Base-by-base conservation (phyloP, 768 basidiomycete species). In the Tulasnella sp. region DNA sequence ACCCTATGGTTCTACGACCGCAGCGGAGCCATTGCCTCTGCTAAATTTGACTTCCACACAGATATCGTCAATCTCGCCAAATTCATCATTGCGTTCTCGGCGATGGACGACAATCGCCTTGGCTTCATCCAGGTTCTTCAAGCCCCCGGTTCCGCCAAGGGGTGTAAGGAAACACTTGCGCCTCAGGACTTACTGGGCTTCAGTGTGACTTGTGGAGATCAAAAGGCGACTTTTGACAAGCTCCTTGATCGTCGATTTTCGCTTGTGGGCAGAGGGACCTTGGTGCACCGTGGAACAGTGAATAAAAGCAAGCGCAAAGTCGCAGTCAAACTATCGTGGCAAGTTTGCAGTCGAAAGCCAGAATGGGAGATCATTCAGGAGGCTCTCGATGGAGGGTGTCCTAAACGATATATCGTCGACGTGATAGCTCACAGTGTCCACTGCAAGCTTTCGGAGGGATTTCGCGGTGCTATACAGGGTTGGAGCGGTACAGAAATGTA, bases 201-300 rank as follows among this genome's bases (percentile, higher is more conserved):
- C 8, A 48, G 20, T 19, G 20, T 48, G 19, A 20, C 20, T 5
- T 48, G 46, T 12, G 5, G 5, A n/a, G 31, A 48, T 37, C 5
- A 13, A 5, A 37, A 29, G 46, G 37, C 37, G 31, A 37, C 46
- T 19, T 32, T 29, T 10, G 9, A 45, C 46, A 48, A 5, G 12
- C 22, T 20, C 16, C 27, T 32, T 13, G 46, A 48, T 44, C n/a
- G 12, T 5, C 19, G 39, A 25, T n/a, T 40, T 40, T 12, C 15
- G 5, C 15, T 48, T 34, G n/a, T 48, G 20, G 37, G 46, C 28
- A 29, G 31, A 5, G 46, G 31, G 13, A 48, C 46, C 5, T 15
- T 48, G 5, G 46, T 48, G 46, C 28, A 48, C 31, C 8, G 5
- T 15, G 46, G 24, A 27, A 48, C n/a, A 27, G 19, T 33, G 46